These are phyloP conservation scores for Magnusiomyces ingens DNA, from an alignment of 1,139 yeast genomes.

Conservation along the genomic window DNA sequence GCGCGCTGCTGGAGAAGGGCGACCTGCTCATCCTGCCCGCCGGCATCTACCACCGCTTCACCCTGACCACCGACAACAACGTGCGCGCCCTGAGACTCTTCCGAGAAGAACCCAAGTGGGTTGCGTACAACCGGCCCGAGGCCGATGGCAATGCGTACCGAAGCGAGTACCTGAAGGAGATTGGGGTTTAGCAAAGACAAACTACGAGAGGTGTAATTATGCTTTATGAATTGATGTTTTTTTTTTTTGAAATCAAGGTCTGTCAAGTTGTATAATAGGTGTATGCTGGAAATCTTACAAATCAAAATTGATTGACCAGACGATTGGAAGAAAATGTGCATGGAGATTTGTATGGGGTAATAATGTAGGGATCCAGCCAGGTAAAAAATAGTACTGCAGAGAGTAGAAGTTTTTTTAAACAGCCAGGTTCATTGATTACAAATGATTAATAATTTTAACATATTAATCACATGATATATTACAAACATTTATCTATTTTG, in stretches of 20 bases:
- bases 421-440: background rate
- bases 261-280: too few species aligned
- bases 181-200: background rate
- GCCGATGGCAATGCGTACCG: slow-evolving; percentile 40
- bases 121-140: slow-evolving; percentile 67
- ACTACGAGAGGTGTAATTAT: too few species aligned
- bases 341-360: too few species aligned
- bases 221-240: too few species aligned
- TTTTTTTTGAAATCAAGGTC: too few species aligned
- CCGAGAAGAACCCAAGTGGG: slow-evolving; percentile 96
- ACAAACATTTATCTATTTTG: background rate
- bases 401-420: too few species aligned
- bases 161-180: slow-evolving; percentile 34
- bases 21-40: slow-evolving; percentile 69
- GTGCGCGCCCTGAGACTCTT: slow-evolving; percentile 78
- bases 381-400: too few species aligned
- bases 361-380: too few species aligned
- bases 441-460: background rate
- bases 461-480: background rate
- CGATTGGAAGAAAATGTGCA: too few species aligned
- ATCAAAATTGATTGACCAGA: too few species aligned
- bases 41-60: slow-evolving; percentile 89
- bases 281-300: too few species aligned
- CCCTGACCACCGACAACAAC: slow-evolving; percentile 55
- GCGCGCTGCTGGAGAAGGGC: slow-evolving; percentile 54